Conservation (phyloP, 129 eudicot species). For the Sambucus nigra region DNA sequence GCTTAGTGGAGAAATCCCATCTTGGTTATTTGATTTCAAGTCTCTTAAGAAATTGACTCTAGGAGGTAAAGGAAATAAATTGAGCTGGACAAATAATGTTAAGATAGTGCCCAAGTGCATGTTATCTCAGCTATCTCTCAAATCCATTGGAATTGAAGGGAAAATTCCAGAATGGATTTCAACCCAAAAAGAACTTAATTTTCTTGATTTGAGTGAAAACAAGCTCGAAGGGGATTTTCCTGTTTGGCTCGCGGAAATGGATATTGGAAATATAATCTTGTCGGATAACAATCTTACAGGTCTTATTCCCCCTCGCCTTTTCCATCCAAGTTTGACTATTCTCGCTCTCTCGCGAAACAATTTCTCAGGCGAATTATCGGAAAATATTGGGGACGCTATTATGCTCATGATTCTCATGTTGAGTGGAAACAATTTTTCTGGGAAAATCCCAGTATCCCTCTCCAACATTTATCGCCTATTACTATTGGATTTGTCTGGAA, state of each 20-base stretch:
- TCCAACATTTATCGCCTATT: conserved; percentile 37
- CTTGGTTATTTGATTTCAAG: conserved; percentile 36
- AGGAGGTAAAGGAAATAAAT: conserved; percentile 35
- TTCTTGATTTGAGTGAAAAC: conserved; percentile 44
- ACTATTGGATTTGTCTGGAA: conserved; percentile 49
- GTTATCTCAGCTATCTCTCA: conserved; percentile 33
- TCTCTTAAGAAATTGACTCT: conserved; percentile 29
- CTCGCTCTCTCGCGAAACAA: conserved; percentile 49
- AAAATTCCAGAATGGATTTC: conserved; percentile 44
- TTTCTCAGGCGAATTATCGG: conserved; percentile 47
- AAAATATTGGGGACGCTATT: conserved; percentile 44
- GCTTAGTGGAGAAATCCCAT: conserved; percentile 44
- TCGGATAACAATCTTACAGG: conserved; percentile 47
- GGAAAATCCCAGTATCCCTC: conserved; percentile 44
- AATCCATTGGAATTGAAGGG: conserved; percentile 29
- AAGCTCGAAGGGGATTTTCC: conserved; percentile 39
- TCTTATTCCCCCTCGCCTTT: conserved; percentile 35
- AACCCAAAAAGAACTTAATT: conserved; percentile 27
- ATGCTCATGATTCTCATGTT: conserved; percentile 43
- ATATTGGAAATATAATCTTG: conserved; percentile 38
- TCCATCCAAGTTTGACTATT: conserved; percentile 30
- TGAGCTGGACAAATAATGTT: conserved; percentile 39
- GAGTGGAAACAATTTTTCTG: conserved; percentile 41
- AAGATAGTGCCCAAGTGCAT: conserved; percentile 42
- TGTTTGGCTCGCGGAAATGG: conserved; percentile 50